Evolutionary conservation across 768 basidiomycete species (phyloP).

Genomic region (Cyathus striatus): DNA sequence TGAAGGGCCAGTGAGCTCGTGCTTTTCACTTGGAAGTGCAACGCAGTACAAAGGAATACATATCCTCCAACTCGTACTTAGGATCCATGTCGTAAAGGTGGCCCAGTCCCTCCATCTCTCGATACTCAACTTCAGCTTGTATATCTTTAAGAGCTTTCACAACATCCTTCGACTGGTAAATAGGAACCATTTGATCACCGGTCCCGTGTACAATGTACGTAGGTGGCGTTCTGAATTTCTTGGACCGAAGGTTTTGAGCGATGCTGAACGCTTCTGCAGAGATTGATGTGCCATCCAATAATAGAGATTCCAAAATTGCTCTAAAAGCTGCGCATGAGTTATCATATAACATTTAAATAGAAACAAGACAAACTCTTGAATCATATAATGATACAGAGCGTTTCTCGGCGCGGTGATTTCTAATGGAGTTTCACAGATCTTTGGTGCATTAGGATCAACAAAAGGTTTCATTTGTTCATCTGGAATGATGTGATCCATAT

Average conservation of each 20-base stretch:
- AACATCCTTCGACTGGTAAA: slow-evolving; percentile 25
- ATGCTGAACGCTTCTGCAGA: slow-evolving; percentile 21
- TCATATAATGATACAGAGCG: slow-evolving; percentile 32
- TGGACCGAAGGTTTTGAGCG: slow-evolving; percentile 17
- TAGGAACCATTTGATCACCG: slow-evolving; percentile 26
- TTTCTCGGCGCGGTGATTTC: slow-evolving; percentile 20
- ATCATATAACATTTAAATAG: background rate
- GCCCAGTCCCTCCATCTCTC: slow-evolving; percentile 24
- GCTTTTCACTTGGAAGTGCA: no score
- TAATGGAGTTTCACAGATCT: slow-evolving; percentile 14
- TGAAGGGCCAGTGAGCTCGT: no score
- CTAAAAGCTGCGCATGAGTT: slow-evolving; percentile 11
- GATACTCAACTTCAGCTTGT: slow-evolving; percentile 18
- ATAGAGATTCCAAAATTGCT: slow-evolving; percentile 18
- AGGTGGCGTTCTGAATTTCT: slow-evolving; percentile 19
- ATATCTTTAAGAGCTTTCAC: slow-evolving; percentile 19
- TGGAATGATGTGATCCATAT: slow-evolving; percentile 23
- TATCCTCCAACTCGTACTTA: slow-evolving; percentile 23
- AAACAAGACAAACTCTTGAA: slow-evolving; percentile 26
- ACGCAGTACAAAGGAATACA: slow-evolving; percentile 26
- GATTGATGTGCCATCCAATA: slow-evolving; percentile 25
- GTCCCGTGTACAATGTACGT: slow-evolving; percentile 29
- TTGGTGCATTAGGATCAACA: slow-evolving; percentile 18
- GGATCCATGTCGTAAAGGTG: slow-evolving; percentile 27
- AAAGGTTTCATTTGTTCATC: slow-evolving; percentile 22